These are phyloP conservation scores for Lepidium didymum DNA, from an alignment of 345 rosid species.

Conservation along the genomic window DNA sequence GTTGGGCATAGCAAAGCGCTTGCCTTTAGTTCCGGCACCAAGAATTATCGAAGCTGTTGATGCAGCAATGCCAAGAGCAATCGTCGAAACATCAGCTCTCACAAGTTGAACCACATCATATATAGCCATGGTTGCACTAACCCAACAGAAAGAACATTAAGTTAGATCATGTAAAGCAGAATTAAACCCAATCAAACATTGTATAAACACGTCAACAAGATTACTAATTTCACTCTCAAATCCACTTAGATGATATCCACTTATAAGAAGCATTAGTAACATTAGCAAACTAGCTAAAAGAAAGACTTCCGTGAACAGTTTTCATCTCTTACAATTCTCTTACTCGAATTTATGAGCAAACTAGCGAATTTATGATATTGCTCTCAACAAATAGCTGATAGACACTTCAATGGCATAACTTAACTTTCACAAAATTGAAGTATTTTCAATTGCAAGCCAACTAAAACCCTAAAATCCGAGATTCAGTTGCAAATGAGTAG, in stretches of 20 bases:
- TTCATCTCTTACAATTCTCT: neutral
- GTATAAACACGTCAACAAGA: neutral
- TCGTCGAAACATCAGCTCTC: conserved; percentile 86
- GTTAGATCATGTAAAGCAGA: neutral
- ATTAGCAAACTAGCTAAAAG: neutral
- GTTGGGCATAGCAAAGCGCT: conserved; percentile 95
- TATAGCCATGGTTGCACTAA: conserved; percentile 95
- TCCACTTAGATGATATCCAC: neutral
- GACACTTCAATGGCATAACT: neutral
- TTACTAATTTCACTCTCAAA: neutral
- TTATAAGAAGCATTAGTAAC: neutral
- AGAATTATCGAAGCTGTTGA: conserved; percentile 90
- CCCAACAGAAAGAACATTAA: neutral
- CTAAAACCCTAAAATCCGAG: conserved; percentile 3
- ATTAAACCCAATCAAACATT: neutral
- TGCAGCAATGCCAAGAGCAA: conserved; percentile 82
- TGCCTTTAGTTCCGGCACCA: conserved; percentile 92
- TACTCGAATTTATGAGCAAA: neutral
- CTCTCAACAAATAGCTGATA: neutral
- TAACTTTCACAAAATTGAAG: neutral
- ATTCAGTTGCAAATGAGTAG: neutral
- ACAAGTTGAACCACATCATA: conserved; percentile 85
- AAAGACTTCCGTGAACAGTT: neutral
- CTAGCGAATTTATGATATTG: neutral
- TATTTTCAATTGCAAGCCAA: neutral